phyloP scores from a whole-genome alignment of 805 yeast genomes.

The Cyberlindnera lachancei region DNA sequence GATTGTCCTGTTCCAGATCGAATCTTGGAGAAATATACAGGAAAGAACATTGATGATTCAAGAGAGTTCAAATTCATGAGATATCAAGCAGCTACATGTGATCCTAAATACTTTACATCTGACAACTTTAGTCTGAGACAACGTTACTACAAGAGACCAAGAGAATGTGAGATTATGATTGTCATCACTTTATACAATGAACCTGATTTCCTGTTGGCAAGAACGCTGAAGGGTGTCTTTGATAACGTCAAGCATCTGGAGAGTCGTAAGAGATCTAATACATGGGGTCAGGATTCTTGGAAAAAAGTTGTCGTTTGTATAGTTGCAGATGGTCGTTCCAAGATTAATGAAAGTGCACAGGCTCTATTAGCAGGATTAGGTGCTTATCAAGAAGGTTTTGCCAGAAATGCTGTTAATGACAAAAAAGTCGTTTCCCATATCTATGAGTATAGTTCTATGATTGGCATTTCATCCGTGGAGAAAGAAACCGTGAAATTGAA shows the following conservation, averaged over 20 bases:
- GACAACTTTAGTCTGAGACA: slow-evolving; percentile 79
- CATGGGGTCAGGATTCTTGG: slow-evolving; percentile 97
- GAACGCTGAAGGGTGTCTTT: slow-evolving; percentile 86
- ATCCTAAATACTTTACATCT: slow-evolving; percentile 61
- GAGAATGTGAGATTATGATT: slow-evolving; percentile 79
- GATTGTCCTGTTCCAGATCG: slow-evolving; percentile 85
- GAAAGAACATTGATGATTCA: slow-evolving; percentile 35
- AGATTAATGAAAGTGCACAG: slow-evolving; percentile 70
- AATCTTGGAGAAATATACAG: slow-evolving; percentile 45
- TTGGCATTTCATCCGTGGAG: slow-evolving; percentile 66
- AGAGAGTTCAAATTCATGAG: slow-evolving; percentile 78
- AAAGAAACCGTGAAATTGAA: slow-evolving; percentile 60
- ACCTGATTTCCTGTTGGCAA: slow-evolving; percentile 70
- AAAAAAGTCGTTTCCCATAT: slow-evolving; percentile 77
- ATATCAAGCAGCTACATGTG: slow-evolving; percentile 91
- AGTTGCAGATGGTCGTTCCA: slow-evolving; percentile 87
- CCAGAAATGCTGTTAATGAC: slow-evolving; percentile 83
- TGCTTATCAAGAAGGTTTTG: slow-evolving; percentile 91
- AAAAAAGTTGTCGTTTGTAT: slow-evolving; percentile 85
- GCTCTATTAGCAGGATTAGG: slow-evolving; percentile 83
- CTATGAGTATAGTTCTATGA: slow-evolving; percentile 89
- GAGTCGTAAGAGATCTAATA: slow-evolving; percentile 53
- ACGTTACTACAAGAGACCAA: slow-evolving; percentile 64
- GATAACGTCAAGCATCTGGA: slow-evolving; percentile 74
- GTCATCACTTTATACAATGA: slow-evolving; percentile 90